phyloP scores from a whole-genome alignment of 2,329 filamentous ascomycete species.

The Paraphaeosphaeria minitans region DNA sequence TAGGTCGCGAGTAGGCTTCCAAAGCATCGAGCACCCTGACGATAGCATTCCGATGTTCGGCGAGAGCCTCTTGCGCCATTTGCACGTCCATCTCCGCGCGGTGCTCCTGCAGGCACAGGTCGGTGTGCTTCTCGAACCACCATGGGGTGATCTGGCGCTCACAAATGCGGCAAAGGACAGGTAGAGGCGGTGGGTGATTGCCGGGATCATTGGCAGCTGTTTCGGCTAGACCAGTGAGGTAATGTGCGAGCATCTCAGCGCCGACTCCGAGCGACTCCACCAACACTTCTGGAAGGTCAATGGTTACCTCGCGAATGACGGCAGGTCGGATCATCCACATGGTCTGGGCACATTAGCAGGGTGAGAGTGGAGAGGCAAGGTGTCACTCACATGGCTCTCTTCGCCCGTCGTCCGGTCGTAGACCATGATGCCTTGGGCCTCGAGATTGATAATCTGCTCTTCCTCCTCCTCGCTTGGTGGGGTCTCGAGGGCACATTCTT shows the following conservation, averaged over 20 bases:
- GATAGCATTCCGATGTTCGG: conserved; percentile 91
- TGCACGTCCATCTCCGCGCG: conserved; percentile 97
- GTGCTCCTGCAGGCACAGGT: conserved; percentile 93
- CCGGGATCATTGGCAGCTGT: conserved; percentile 75
- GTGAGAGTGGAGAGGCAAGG: not conserved
- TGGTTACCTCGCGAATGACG: conserved; percentile 88
- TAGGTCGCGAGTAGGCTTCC: conserved; percentile 75
- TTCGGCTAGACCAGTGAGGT: conserved; percentile 88
- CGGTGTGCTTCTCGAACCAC: conserved; percentile 99
- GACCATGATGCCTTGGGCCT: conserved; percentile 98
- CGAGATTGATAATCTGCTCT: conserved; percentile 73
- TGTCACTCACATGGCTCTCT: conserved; percentile 80
- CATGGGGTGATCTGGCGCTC: conserved; percentile 96
- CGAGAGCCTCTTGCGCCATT: conserved; percentile 88
- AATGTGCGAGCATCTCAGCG: conserved; percentile 91
- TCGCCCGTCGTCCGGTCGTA: conserved; percentile 86
- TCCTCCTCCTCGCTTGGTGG: conserved; percentile 39
- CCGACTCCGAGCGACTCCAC: conserved; percentile 94
- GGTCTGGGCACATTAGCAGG: conserved; percentile 63
- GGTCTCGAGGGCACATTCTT: conserved; percentile 37
- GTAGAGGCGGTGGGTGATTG: conserved; percentile 77
- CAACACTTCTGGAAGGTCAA: conserved; percentile 86
- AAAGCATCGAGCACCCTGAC: conserved; percentile 93
- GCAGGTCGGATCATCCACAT: conserved; percentile 99
- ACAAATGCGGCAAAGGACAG: conserved; percentile 93